A percentile compares a stretch with the other conserved stretches of the same genome.
Evolutionary conservation across 2,329 filamentous ascomycete species (phyloP).

Genomic region (Coniochaeta pulveracea): DNA sequence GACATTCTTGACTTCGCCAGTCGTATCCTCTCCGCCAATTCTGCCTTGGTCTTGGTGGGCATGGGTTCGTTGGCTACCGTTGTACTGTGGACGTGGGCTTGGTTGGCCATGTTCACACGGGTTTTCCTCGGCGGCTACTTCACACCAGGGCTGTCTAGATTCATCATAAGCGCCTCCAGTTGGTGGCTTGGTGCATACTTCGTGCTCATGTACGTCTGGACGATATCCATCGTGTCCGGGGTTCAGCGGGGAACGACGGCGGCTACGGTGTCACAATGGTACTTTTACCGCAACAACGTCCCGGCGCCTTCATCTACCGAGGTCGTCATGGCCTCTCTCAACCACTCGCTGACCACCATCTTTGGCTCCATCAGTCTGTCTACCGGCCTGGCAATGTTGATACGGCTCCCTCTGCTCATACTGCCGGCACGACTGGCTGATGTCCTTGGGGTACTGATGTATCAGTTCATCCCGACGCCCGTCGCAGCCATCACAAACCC

Average conservation of each 20-base stretch:
- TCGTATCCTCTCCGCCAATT: slow-evolving; percentile 74
- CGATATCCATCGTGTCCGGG: slow-evolving; percentile 73
- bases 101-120: slow-evolving; percentile 92
- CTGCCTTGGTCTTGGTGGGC: slow-evolving; percentile 73
- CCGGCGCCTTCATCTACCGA: slow-evolving; percentile 68
- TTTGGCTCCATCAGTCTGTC: slow-evolving; percentile 90
- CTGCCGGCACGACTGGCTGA: slow-evolving; percentile 59
- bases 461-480: slow-evolving; percentile 72
- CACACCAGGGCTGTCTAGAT: slow-evolving; percentile 47
- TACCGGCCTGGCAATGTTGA: slow-evolving; percentile 66
- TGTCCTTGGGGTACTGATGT: slow-evolving; percentile 51
- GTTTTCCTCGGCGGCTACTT: slow-evolving; percentile 91
- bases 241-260: slow-evolving; percentile 86
- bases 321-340: slow-evolving; percentile 72
- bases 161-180: slow-evolving; percentile 76
- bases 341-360: slow-evolving; percentile 73
- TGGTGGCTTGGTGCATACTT: slow-evolving; percentile 96
- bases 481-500: slow-evolving; percentile 83
- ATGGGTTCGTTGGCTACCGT: slow-evolving; percentile 65
- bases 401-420: slow-evolving; percentile 75
- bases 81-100: slow-evolving; percentile 87
- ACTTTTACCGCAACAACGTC: slow-evolving; percentile 82
- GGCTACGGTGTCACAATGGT: slow-evolving; percentile 96
- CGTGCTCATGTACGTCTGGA: slow-evolving; percentile 92
- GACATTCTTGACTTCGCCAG: slow-evolving; percentile 88